phyloP scores from a whole-genome alignment of 768 basidiomycete species.

The Galerina sulciceps region DNA sequence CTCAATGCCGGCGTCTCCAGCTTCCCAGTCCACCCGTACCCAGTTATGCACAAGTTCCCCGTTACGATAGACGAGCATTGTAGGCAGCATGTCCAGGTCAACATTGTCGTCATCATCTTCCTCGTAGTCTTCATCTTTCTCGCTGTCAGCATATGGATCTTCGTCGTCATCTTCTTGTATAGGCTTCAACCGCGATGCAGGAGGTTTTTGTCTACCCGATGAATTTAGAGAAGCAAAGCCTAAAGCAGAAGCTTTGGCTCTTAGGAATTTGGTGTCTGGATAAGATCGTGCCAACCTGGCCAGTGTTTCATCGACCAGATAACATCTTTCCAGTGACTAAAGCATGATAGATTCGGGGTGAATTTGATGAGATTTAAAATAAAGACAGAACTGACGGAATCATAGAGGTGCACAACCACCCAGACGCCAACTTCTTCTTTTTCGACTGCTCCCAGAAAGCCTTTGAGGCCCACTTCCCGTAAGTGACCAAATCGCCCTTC shows the following conservation, averaged over 20 bases:
- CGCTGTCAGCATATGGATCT: constrained; percentile 48
- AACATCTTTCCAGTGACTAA: constrained; percentile 80
- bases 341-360: background rate
- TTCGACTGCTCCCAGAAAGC: constrained; percentile 78
- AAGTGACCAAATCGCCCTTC: constrained; percentile 76
- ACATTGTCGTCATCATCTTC: constrained; percentile 60
- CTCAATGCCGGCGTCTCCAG: constrained; percentile 66
- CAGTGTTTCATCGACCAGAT: constrained; percentile 68
- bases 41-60: constrained; percentile 88
- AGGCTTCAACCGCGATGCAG: constrained; percentile 19
- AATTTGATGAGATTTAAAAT: background rate
- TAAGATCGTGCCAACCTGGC: constrained; percentile 70
- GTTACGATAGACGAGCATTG: constrained; percentile 76
- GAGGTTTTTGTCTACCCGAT: constrained; percentile 20
- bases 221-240: constrained; percentile 59
- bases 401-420: constrained; percentile 88
- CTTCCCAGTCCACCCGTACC: constrained; percentile 90
- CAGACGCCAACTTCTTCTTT: constrained; percentile 68
- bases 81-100: constrained; percentile 81
- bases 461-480: constrained; percentile 76
- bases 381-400: constrained; percentile 57
- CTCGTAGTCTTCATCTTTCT: constrained; percentile 41
- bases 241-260: constrained; percentile 73
- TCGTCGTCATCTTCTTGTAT: constrained; percentile 44
- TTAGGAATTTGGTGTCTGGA: constrained; percentile 80